Base-by-base conservation (phyloP, 2,329 filamentous ascomycete genomes). In the Botrytis elliptica region DNA sequence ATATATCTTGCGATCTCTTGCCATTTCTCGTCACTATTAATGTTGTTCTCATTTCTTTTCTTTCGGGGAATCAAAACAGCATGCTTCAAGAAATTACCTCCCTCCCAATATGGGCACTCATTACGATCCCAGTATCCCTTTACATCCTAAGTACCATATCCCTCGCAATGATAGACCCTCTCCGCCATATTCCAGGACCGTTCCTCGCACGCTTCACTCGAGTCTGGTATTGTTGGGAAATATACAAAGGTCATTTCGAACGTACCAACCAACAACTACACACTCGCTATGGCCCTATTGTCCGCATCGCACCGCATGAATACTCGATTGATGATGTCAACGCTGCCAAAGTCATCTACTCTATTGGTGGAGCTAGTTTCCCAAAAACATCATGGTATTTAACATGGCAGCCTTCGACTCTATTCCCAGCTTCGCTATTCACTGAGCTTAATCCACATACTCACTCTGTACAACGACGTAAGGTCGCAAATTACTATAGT, bases 231-330 rank as follows among this genome's bases (percentile, higher is more conserved):
- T 84, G 85, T 65, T 79, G 86, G 36, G 74, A 77, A 6, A 80
- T 74, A 59, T 74, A 81, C 33, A 49, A 74, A 62, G 72, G 74
- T 29, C 38, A 59, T 22, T 77, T 70, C 38, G 65, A 78, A 46
- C 62, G 70, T 2, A 62, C 72, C 16, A 76, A 77, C 52, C 69
- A 77, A 6, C 40, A 52, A 1, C 80, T 87, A 5, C 85, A 87
- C 79, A 77, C 78, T 36, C 82, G 81, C 75, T 86, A 86, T 76
- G 85, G 85, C 1, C 84, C 84, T 22, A 78, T 87, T 8, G 85
- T 87, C 70, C 84, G 86, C n/a, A 83, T 87, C 72, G 84, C 84
- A 0, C 85, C 85, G 0, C 82, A 85, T 29, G 83, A 86, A 12
- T 87, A 86, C 72, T 85, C 83, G 52, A 80, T 88, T 74, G 81